A percentile compares a stretch with the other conserved stretches of the same genome.
phyloP scores from a whole-genome alignment of 2,329 filamentous ascomycete species.

The Penicillium sumatraense region DNA sequence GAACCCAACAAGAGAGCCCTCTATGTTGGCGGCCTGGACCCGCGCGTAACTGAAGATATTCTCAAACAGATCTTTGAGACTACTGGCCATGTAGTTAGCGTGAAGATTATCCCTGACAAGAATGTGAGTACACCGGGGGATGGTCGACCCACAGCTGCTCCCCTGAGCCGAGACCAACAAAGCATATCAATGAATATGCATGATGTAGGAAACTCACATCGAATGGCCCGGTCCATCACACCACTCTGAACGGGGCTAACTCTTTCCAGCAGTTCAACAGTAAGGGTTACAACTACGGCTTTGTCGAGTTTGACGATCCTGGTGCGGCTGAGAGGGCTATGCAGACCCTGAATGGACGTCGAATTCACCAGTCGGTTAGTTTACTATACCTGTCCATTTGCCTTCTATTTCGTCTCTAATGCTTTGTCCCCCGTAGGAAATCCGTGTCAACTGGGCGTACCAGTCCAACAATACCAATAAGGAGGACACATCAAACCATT shows the following conservation, averaged over 20 bases:
- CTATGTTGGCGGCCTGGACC: conserved; percentile 93
- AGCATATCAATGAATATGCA: neutral
- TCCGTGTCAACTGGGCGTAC: conserved; percentile 99
- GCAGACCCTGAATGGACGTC: conserved; percentile 92
- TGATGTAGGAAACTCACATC: neutral
- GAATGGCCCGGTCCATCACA: neutral
- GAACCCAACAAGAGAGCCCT: conserved; percentile 98
- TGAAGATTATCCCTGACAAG: conserved; percentile 99
- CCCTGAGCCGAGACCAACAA: neutral
- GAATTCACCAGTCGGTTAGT: conserved; percentile 86
- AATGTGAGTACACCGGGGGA: conserved; percentile 70
- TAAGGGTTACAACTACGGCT: conserved; percentile 98
- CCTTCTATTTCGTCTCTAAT: neutral
- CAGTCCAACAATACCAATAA: conserved; percentile 94
- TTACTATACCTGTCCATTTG: neutral
- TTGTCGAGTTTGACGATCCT: conserved; percentile 98
- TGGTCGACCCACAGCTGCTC: conserved; percentile 3
- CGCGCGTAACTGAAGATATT: conserved; percentile 93
- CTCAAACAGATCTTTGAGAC: conserved; percentile 98
- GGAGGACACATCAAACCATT: conserved; percentile 97
- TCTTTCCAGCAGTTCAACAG: conserved; percentile 60
- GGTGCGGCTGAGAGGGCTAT: conserved; percentile 95
- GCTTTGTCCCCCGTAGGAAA: conserved; percentile 67
- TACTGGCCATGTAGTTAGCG: conserved; percentile 95
- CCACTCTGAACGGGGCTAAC: neutral